Conservation (phyloP, 1,284 basidiomycete species). For the Papiliotrema laurentii region DNA sequence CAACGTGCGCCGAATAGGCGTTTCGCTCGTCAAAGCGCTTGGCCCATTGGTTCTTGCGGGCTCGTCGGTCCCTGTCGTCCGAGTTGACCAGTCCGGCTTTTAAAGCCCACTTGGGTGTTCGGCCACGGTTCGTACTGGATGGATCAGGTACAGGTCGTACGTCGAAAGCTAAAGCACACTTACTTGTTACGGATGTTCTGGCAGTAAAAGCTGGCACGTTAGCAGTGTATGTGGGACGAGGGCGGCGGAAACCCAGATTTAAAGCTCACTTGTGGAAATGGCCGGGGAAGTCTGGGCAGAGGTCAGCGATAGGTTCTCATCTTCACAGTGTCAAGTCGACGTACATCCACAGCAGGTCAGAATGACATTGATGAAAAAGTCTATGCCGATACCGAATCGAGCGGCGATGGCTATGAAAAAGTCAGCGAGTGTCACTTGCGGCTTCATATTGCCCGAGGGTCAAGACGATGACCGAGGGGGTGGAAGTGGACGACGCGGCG, state of each 20-base stretch:
- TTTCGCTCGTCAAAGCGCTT: slow-evolving; percentile 77
- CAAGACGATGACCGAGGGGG: background rate
- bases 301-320: background rate
- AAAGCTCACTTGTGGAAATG: slow-evolving; percentile 48
- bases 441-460: background rate
- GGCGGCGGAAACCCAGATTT: background rate
- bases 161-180: background rate
- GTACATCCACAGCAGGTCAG: slow-evolving; percentile 84
- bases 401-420: slow-evolving; percentile 72
- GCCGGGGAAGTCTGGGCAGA: slow-evolving; percentile 42
- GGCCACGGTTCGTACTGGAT: slow-evolving; percentile 66
- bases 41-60: slow-evolving; percentile 80
- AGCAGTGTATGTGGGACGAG: background rate
- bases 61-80: slow-evolving; percentile 66
- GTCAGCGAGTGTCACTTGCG: background rate
- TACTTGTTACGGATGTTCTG: slow-evolving; percentile 89
- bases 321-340: slow-evolving; percentile 23
- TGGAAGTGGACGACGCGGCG: background rate
- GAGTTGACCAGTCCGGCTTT: slow-evolving; percentile 81
- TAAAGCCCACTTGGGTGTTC: slow-evolving; percentile 92
- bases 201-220: slow-evolving; percentile 72
- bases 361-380: slow-evolving; percentile 89
- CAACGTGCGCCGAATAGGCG: slow-evolving; percentile 65
- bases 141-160: background rate
- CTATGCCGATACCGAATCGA: slow-evolving; percentile 85